Conservation (phyloP, 371 early-diverging fungal genomes). For the Coemansia sp. region DNA sequence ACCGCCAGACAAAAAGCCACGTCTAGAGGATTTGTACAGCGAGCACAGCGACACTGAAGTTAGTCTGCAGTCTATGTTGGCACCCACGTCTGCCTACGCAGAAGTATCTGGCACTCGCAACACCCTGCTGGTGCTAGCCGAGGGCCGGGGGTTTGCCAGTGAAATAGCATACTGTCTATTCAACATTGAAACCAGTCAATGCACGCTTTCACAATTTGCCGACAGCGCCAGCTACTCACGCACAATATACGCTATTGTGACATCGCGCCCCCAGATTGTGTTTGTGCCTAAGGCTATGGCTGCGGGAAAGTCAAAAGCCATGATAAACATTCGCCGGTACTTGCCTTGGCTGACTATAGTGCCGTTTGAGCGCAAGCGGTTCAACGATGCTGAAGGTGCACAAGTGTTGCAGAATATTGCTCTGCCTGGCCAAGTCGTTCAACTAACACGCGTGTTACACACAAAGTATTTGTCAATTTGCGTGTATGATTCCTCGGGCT, state of each 20-base stretch:
- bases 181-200: slow-evolving; percentile 24
- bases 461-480: slow-evolving; percentile 20
- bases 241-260: slow-evolving; percentile 38
- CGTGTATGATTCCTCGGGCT: no score
- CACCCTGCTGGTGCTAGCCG: slow-evolving; percentile 35
- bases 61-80: slow-evolving; percentile 10
- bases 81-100: slow-evolving; percentile 37
- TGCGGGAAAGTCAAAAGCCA: slow-evolving; percentile 44
- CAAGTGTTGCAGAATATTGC: slow-evolving; percentile 18
- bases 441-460: slow-evolving; percentile 18
- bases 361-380: slow-evolving; percentile 26
- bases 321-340: slow-evolving; percentile 40
- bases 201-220: slow-evolving; percentile 39
- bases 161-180: slow-evolving; percentile 45
- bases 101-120: slow-evolving; percentile 11
- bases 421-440: slow-evolving; percentile 14
- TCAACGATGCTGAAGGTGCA: slow-evolving; percentile 30
- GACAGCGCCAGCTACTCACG: slow-evolving; percentile 47
- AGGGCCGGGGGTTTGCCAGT: slow-evolving; percentile 45
- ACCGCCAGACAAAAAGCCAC: slow-evolving; percentile 5
- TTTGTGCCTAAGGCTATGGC: slow-evolving; percentile 39
- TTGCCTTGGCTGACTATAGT: slow-evolving; percentile 35
- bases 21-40: slow-evolving; percentile 2
- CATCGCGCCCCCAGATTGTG: slow-evolving; percentile 31
- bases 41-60: not conserved